Conservation (phyloP, 129 eudicot genomes). For the Apium graveolens region DNA sequence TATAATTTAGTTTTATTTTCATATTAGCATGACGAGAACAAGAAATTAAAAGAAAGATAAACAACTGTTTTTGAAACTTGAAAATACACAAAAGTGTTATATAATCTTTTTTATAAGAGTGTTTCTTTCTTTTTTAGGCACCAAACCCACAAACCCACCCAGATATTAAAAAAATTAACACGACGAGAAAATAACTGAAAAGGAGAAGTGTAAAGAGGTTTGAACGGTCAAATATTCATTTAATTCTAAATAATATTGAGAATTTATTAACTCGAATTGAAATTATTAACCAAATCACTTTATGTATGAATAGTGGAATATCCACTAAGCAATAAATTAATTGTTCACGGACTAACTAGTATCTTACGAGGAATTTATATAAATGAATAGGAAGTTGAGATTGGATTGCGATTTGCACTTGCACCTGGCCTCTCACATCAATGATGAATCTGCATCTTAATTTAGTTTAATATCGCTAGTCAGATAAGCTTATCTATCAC, state of each 20-base stretch:
- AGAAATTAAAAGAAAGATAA: too few relatives aligned
- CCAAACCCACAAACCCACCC: not conserved
- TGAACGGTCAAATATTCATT: constrained; percentile 2
- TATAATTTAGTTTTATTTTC: too few relatives aligned
- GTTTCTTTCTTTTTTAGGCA: too few relatives aligned
- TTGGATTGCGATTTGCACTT: not conserved
- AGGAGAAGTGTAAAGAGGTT: not conserved
- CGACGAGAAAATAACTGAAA: not conserved
- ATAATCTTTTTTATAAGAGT: too few relatives aligned
- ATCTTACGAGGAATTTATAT: not conserved
- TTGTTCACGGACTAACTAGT: not conserved
- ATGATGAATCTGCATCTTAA: not conserved
- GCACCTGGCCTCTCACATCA: not conserved
- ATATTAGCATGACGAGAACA: too few relatives aligned
- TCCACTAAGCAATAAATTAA: not conserved
- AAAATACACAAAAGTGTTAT: too few relatives aligned
- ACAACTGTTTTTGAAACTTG: too few relatives aligned
- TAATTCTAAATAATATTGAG: not conserved
- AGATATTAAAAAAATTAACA: not conserved
- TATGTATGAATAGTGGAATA: not conserved
- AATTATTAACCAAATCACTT: not conserved
- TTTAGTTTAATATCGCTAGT: not conserved
- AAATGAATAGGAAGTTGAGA: not conserved
- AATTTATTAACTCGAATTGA: not conserved
- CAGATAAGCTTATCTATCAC: not conserved